Percentiles rank a stretch among this genome's conserved stretches.
Conservation (phyloP, 352 stramenopile species). For the Pythium monospermum region DNA sequence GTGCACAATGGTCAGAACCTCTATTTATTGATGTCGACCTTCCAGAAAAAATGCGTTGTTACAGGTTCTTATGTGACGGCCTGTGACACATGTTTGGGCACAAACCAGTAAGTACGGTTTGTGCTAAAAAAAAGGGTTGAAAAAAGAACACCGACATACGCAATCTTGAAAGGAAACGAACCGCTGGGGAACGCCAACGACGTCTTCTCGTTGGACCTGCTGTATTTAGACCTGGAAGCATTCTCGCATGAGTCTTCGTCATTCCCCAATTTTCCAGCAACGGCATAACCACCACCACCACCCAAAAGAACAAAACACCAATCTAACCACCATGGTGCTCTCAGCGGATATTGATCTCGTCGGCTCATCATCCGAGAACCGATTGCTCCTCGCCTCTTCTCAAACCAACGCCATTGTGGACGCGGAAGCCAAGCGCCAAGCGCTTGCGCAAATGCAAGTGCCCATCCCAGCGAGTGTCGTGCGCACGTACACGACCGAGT, state of each 20-base stretch:
- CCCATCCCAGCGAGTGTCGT: slow-evolving; percentile 46
- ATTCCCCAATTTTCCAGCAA: background rate
- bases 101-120: too few species aligned
- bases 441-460: slow-evolving; percentile 35
- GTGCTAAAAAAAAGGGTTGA: too few species aligned
- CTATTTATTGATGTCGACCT: too few species aligned
- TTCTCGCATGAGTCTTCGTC: too few species aligned
- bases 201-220: background rate
- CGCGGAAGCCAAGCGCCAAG: slow-evolving; percentile 32
- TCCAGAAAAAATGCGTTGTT: too few species aligned
- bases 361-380: slow-evolving; percentile 25
- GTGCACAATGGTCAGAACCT: too few species aligned
- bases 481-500: slow-evolving; percentile 40
- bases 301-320: background rate
- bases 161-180: background rate
- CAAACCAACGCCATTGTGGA: slow-evolving; percentile 29
- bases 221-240: too few species aligned
- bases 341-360: slow-evolving; percentile 47
- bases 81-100: too few species aligned
- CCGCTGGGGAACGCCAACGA: background rate
- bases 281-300: background rate
- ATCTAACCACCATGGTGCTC: slow-evolving; percentile 24
- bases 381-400: slow-evolving; percentile 21
- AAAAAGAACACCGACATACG: too few species aligned
- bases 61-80: too few species aligned